These are phyloP conservation scores for Penicillium freii DNA, from an alignment of 2,329 filamentous ascomycete species.

Conservation along the genomic window DNA sequence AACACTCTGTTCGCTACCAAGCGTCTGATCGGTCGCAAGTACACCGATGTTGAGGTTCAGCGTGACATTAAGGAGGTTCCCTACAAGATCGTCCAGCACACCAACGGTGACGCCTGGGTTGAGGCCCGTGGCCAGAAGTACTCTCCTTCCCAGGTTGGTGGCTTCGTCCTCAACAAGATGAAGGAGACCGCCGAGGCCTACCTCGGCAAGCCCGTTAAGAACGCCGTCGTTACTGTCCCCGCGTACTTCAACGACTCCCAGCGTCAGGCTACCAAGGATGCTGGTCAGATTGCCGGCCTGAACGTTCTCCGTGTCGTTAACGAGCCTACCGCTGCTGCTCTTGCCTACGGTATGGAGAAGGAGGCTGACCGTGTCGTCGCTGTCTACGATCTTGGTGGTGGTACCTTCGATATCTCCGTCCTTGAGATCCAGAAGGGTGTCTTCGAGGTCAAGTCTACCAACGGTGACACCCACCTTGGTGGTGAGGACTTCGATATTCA, in stretches of 20 bases:
- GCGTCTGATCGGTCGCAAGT: conserved; percentile 97
- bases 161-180: conserved; percentile 97
- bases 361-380: conserved; percentile 84
- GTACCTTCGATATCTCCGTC: conserved; percentile 98
- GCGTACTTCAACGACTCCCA: conserved; percentile 99
- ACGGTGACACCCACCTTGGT: conserved; percentile 97
- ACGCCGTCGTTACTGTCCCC: conserved; percentile 93
- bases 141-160: conserved; percentile 97
- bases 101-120: conserved; percentile 95
- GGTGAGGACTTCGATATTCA: conserved; percentile 97
- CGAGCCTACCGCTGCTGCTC: conserved; percentile 92
- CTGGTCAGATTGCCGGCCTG: conserved; percentile 90
- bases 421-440: conserved; percentile 97
- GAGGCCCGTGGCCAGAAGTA: conserved; percentile 91
- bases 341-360: conserved; percentile 96
- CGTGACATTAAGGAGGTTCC: conserved; percentile 96
- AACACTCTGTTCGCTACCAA: conserved; percentile 98
- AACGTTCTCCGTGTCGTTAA: conserved; percentile 98
- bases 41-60: conserved; percentile 89
- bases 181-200: conserved; percentile 97
- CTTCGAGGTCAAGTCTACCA: conserved; percentile 98
- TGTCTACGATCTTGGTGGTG: conserved; percentile 96
- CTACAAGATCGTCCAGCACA: conserved; percentile 98
- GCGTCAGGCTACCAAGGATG: conserved; percentile 97
- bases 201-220: conserved; percentile 85